Evolutionary conservation across 768 basidiomycete species (phyloP).

Genomic region (Lepiota venenata): DNA sequence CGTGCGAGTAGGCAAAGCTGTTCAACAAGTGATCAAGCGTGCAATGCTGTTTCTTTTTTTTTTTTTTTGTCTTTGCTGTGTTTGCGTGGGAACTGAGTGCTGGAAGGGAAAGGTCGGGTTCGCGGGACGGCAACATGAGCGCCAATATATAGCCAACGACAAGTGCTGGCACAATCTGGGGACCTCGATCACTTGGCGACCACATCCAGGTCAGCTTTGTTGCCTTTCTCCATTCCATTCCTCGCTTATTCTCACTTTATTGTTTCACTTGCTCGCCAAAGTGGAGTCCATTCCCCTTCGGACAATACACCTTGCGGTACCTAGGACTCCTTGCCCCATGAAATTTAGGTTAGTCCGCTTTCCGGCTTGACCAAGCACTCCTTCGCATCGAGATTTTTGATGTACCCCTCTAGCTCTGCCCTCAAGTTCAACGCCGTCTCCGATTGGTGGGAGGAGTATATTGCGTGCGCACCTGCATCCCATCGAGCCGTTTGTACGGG

Average conservation of each 20-base stretch:
- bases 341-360: conserved; percentile 52
- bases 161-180: too few relatives aligned
- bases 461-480: conserved; percentile 52
- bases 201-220: not conserved
- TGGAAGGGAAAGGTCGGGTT: too few relatives aligned
- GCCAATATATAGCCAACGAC: too few relatives aligned
- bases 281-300: conserved; percentile 40
- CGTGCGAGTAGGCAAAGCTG: too few relatives aligned
- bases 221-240: not conserved
- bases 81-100: too few relatives aligned
- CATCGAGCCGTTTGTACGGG: not conserved
- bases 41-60: too few relatives aligned
- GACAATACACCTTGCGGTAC: conserved; percentile 21
- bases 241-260: not conserved
- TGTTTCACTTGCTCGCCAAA: conserved; percentile 12
- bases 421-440: conserved; percentile 90
- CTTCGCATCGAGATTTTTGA: not conserved
- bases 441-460: conserved; percentile 93
- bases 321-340: conserved; percentile 36
- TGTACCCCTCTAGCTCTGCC: conserved; percentile 52
- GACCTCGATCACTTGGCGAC: not conserved
- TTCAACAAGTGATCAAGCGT: too few relatives aligned
- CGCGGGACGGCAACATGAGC: too few relatives aligned
- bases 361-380: not conserved
- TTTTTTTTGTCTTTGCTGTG: too few relatives aligned